A percentile compares a stretch with the other conserved stretches of the same genome.
Evolutionary conservation across 2,329 filamentous ascomycete genomes (phyloP).

Genomic region (Sporothrix pallida): DNA sequence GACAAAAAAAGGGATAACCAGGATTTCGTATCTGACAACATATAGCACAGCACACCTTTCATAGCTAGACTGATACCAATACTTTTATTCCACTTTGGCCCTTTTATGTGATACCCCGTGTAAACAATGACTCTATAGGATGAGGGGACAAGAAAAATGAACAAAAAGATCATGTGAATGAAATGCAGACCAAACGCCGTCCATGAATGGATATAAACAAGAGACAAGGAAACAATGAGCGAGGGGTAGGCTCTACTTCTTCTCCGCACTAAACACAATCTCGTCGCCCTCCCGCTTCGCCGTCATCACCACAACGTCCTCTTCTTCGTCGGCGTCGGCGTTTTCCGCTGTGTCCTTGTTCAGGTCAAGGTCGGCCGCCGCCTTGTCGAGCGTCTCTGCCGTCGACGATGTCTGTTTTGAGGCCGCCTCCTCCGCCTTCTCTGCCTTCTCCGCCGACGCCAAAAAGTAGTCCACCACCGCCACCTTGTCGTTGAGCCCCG

Average conservation of each 20-base stretch:
- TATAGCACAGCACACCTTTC: too few relatives aligned
- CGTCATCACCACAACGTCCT: slow-evolving; percentile 18
- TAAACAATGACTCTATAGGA: neutral
- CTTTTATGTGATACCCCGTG: neutral
- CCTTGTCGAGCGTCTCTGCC: neutral
- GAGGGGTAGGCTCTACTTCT: too few relatives aligned
- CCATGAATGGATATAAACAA: neutral
- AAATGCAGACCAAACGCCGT: slow-evolving; percentile 11
- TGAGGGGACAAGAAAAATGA: neutral
- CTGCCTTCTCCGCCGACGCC: slow-evolving; percentile 51
- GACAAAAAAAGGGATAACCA: too few relatives aligned
- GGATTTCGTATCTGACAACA: too few relatives aligned
- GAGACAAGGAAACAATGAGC: too few relatives aligned
- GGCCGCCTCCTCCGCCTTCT: neutral
- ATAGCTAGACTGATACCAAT: too few relatives aligned
- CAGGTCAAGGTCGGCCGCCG: neutral
- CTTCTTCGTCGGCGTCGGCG: slow-evolving; percentile 10
- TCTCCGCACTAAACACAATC: slow-evolving; percentile 21
- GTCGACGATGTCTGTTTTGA: neutral
- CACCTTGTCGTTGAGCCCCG: slow-evolving; percentile 71
- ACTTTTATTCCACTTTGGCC: neutral
- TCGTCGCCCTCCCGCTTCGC: slow-evolving; percentile 17
- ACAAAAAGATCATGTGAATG: too few relatives aligned
- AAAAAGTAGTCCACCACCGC: slow-evolving; percentile 68
- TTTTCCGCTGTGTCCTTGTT: slow-evolving; percentile 27